Evolutionary conservation across 306 rosid genomes (phyloP).

Genomic region (Gastrolobium bilobum): DNA sequence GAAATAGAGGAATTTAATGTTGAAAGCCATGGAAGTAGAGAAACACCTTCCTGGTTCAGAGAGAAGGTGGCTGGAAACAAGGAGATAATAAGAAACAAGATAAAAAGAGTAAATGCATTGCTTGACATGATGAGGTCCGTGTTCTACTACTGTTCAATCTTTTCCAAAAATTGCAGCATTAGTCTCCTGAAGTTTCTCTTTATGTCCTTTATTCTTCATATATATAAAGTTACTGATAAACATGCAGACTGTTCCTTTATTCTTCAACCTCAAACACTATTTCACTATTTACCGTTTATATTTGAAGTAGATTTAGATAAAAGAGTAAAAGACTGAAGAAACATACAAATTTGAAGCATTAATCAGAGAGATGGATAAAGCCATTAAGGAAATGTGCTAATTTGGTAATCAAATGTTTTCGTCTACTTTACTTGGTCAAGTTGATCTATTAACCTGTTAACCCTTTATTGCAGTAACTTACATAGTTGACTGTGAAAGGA

Average conservation of each 20-base stretch:
- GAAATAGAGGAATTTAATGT: conserved; percentile 67
- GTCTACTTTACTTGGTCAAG: conserved; percentile 37
- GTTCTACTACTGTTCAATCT: conserved; percentile 56
- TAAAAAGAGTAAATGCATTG: conserved; percentile 57
- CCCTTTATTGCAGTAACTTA: conserved; percentile 16
- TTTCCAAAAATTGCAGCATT: conserved; percentile 49
- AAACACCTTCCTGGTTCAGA: conserved; percentile 79
- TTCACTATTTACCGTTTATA: conserved; percentile 24
- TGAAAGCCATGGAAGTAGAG: conserved; percentile 84
- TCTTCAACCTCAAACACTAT: conserved; percentile 18
- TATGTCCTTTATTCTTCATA: conserved; percentile 44
- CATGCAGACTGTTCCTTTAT: conserved; percentile 46
- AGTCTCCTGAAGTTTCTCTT: conserved; percentile 49
- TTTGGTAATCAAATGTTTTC: conserved; percentile 29
- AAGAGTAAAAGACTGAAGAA: conserved; percentile 19
- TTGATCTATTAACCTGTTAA: neutral
- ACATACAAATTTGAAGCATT: conserved; percentile 44
- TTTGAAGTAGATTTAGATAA: conserved; percentile 17
- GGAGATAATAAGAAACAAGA: conserved; percentile 65
- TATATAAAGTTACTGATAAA: conserved; percentile 32
- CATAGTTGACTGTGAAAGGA: conserved; percentile 10
- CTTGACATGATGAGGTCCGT: conserved; percentile 62
- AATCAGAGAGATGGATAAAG: conserved; percentile 12
- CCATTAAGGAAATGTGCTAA: neutral
- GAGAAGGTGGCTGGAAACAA: conserved; percentile 60